Percentiles rank a stretch among this genome's conserved stretches.
Evolutionary conservation across 2,329 filamentous ascomycete genomes (phyloP).

Genomic region (Thermothelomyces thermophilus): DNA sequence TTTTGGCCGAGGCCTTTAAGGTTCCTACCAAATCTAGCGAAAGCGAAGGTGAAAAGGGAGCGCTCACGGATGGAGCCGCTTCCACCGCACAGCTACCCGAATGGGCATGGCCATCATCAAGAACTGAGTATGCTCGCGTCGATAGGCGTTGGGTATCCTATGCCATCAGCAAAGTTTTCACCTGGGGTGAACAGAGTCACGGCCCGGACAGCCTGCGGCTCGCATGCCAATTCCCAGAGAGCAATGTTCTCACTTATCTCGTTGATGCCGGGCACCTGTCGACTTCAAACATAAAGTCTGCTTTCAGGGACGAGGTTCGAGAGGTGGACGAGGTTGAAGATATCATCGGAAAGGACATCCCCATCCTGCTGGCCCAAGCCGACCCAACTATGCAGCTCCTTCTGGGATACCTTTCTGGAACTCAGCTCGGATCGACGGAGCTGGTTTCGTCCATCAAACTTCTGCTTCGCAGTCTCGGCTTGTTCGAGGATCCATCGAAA

Average conservation of each 20-base stretch:
- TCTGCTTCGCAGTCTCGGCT: conserved; percentile 63
- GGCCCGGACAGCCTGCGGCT: conserved; percentile 37
- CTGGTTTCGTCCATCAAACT: conserved; percentile 59
- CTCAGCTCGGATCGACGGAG: conserved; percentile 59
- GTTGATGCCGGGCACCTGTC: conserved; percentile 55
- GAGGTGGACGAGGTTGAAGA: conserved; percentile 38
- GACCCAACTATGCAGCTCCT: conserved; percentile 64
- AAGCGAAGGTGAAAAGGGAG: conserved; percentile 17
- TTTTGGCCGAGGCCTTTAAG: conserved; percentile 44
- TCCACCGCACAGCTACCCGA: conserved; percentile 31
- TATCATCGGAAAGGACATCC: conserved; percentile 54
- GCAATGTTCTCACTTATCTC: conserved; percentile 52
- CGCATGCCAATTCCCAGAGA: conserved; percentile 41
- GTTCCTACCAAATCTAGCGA: conserved; percentile 32
- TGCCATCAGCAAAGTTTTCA: conserved; percentile 55
- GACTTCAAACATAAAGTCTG: conserved; percentile 50
- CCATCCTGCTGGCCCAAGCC: conserved; percentile 55
- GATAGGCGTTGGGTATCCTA: conserved; percentile 62
- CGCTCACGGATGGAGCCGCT: conserved; percentile 13
- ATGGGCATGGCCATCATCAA: conserved; percentile 45
- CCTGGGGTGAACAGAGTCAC: conserved; percentile 43
- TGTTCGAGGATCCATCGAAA: conserved; percentile 41
- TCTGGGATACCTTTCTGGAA: conserved; percentile 57
- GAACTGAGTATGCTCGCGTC: conserved; percentile 44
- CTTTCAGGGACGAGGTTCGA: conserved; percentile 45